Evolutionary conservation across 2,329 filamentous ascomycete genomes (phyloP).

Genomic region (Alternaria sp.): DNA sequence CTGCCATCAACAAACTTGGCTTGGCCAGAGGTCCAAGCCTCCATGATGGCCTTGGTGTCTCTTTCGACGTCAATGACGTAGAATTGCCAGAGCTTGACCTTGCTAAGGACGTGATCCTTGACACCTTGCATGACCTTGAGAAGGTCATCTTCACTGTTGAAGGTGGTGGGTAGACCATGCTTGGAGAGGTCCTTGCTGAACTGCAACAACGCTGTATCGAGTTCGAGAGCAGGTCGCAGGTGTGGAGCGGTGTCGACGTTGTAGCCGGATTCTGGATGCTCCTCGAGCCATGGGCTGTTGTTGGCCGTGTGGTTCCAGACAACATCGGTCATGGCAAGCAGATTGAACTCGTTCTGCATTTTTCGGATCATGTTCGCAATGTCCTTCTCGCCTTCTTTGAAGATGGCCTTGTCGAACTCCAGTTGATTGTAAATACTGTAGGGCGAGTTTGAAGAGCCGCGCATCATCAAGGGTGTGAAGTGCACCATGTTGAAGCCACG

Average conservation of each 20-base stretch:
- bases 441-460: conserved; percentile 91
- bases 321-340: conserved; percentile 91
- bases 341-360: conserved; percentile 82
- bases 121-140: conserved; percentile 82
- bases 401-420: conserved; percentile 79
- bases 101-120: conserved; percentile 78
- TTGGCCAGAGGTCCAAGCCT: conserved; percentile 72
- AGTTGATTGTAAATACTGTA: conserved; percentile 97
- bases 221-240: conserved; percentile 69
- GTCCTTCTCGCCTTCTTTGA: conserved; percentile 85
- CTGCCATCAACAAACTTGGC: conserved; percentile 61
- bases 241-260: conserved; percentile 88
- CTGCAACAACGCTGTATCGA: conserved; percentile 76
- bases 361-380: conserved; percentile 76
- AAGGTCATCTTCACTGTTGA: conserved; percentile 75
- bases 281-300: conserved; percentile 91
- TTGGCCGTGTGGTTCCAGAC: conserved; percentile 98
- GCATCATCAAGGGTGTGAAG: conserved; percentile 90
- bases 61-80: conserved; percentile 83
- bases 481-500: conserved; percentile 99
- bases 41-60: conserved; percentile 71
- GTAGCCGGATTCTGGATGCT: conserved; percentile 95
- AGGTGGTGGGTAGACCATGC: conserved; percentile 76
- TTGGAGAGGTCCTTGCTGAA: conserved; percentile 68
- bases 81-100: conserved; percentile 88